These are phyloP conservation scores for Populus ilicifolia DNA, from an alignment of 345 rosid genomes.

Conservation along the genomic window DNA sequence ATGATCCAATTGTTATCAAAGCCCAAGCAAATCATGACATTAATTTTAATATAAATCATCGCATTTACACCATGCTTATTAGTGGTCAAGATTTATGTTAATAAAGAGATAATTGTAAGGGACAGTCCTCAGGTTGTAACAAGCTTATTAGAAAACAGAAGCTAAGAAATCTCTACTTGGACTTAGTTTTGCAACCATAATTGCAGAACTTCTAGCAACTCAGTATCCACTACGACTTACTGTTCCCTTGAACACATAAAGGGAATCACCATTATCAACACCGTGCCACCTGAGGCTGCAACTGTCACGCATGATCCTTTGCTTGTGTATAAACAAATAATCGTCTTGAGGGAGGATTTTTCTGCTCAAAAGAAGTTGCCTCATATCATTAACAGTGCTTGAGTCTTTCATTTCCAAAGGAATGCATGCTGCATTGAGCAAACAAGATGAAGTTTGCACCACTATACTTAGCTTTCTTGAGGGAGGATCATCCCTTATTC, in stretches of 20 bases:
- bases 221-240: constrained; percentile 36
- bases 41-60: background rate
- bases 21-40: background rate
- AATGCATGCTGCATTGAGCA: constrained; percentile 60
- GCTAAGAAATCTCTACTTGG: background rate
- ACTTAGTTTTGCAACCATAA: background rate
- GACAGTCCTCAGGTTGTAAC: background rate
- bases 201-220: background rate
- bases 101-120: background rate
- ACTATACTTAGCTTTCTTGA: constrained; percentile 38
- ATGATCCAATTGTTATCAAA: background rate
- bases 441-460: constrained; percentile 70
- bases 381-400: constrained; percentile 54
- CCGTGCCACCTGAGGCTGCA: constrained; percentile 84
- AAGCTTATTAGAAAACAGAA: background rate
- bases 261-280: constrained; percentile 59
- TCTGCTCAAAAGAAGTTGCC: constrained; percentile 40
- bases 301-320: constrained; percentile 65
- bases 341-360: constrained; percentile 61
- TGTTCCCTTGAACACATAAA: constrained; percentile 75
- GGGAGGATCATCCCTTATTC: constrained; percentile 40
- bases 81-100: background rate
- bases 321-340: constrained; percentile 79
- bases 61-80: background rate
- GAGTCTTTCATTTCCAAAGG: constrained; percentile 65